Evolutionary conservation across 1,139 yeast species (phyloP), one percentile per base, ranked within the genome.

Genomic region (Suhomyces terraborum): DNA sequence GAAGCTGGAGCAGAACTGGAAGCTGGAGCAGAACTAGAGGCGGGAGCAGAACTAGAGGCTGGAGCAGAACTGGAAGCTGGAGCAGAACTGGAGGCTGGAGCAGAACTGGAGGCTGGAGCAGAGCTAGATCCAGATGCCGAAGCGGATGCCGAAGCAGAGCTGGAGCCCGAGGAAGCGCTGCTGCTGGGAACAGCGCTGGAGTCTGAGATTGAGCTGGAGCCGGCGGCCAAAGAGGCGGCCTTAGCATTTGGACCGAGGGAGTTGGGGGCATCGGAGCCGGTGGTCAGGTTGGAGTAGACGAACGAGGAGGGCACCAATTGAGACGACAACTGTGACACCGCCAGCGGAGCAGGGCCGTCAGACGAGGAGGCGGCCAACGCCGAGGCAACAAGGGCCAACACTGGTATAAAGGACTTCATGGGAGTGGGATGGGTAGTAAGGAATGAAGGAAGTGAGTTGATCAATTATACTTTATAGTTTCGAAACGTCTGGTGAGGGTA

Each of bases 271-370:
- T n/a, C n/a, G n/a, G 22, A 6, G 13, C 24, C 52, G 13, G 61
- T 50, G 6, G 54, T 41, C 14, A 42, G 38, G 50, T 62, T 64
- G 38, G 56, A 36, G 49, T 58, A 64, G 21, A 49, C 47, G 48
- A 64, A 64, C 2, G 64, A 53, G 2, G 61, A 52, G 21, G 71
- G 69, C 12, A 48, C 67, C 32, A 35, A 61, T 46, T 17, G 34
- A 35, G 14, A 42, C 32, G 17, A 44, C 8, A 24, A n/a, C n/a
- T n/a, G n/a, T n/a, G n/a, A n/a, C n/a, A n/a, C n/a, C n/a, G n/a
- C n/a, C n/a, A n/a, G n/a, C n/a, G n/a, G n/a, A n/a, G n/a, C n/a
- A n/a, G n/a, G n/a, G n/a, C n/a, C n/a, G n/a, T n/a, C n/a, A n/a
- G n/a, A n/a, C n/a, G n/a, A 60, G 35, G 61, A 49, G 25, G 61